Evolutionary conservation across 495 filamentous ascomycete genomes (phyloP).

Genomic region (Penicillium bialowiezense): DNA sequence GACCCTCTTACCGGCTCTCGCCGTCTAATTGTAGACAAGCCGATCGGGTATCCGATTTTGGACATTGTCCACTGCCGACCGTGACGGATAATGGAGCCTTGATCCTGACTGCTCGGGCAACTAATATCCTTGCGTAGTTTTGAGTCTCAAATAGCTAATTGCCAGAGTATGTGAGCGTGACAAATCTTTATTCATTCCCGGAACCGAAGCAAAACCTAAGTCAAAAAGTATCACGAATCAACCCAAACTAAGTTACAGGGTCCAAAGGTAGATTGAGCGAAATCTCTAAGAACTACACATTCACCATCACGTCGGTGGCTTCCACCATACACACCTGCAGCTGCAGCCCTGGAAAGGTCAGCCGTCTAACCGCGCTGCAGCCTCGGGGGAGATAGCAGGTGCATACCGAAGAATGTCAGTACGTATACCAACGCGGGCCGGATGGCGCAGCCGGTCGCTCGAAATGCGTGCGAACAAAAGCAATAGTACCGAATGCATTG

Average conservation of each 20-base stretch:
- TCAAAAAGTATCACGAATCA: too few species aligned
- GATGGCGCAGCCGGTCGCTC: not conserved
- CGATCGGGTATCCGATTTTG: not conserved
- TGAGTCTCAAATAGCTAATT: too few species aligned
- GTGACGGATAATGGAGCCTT: too few species aligned
- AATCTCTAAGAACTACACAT: not conserved
- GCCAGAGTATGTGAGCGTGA: too few species aligned
- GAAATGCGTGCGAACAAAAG: not conserved
- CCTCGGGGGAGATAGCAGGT: not conserved
- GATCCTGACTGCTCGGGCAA: too few species aligned
- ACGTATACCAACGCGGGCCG: not conserved
- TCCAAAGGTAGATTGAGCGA: too few species aligned
- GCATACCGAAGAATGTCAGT: conserved; percentile 9
- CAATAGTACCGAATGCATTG: not conserved
- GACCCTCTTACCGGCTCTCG: not conserved
- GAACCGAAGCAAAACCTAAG: too few species aligned
- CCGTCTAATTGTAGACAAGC: not conserved
- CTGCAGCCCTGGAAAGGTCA: not conserved
- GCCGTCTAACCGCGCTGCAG: not conserved
- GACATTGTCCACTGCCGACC: not conserved
- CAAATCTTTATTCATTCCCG: too few species aligned
- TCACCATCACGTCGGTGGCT: conserved; percentile 1
- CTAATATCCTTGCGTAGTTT: too few species aligned
- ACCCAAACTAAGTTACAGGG: too few species aligned
- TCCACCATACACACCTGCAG: not conserved